Evolutionary conservation across 805 yeast genomes (phyloP), one percentile per base, ranked within the genome.

Genomic region (Hanseniaspora lindneri): DNA sequence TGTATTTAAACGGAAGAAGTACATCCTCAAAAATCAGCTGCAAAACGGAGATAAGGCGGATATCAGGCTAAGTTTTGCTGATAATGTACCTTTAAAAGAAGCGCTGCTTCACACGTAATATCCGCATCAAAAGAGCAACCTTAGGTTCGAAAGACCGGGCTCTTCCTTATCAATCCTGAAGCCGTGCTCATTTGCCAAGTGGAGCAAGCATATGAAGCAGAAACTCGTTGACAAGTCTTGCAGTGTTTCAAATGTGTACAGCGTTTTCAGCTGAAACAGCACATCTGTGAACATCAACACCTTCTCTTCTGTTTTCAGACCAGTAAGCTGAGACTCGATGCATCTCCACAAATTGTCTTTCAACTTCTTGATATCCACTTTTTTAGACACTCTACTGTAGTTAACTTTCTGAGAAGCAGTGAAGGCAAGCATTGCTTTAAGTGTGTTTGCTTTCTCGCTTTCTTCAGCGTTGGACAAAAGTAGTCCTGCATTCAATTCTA

Each of bases 101-200:
- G n/a, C n/a, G 7, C 34, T 30, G 14, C n/a, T 30, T 30, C n/a
- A 11, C 6, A 30, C 17, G n/a, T 30, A 11, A n/a, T n/a, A n/a
- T n/a, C n/a, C n/a, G n/a, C n/a, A n/a, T n/a, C 44, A 41, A 37
- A 54, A 54, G 11, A 46, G 52, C 7, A 60, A 54, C 8, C 44
- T 46, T 25, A 64, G 49, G 41, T 64, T 65, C 17, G 56, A 58
- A 35, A 54, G 66, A 20, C 62, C 60, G 1, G 11, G 21, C 3
- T 48, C 51, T 6, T 66, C 73, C 52, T 75, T 73, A 16, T 69
- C 66, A 7, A 86, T 71, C 6, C 66, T 59, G 27, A 86, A 66
- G 1, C 88, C 89, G 57, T 83, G 79, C 60, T 86, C 96, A 59
- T 87, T 86, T 13, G 95, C 94, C 54, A 86, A 67, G 64, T 86